Percentiles rank a stretch among this genome's conserved stretches.
phyloP scores from a whole-genome alignment of 2,329 filamentous ascomycete genomes.

The Sporothrix pseudoabietina region DNA sequence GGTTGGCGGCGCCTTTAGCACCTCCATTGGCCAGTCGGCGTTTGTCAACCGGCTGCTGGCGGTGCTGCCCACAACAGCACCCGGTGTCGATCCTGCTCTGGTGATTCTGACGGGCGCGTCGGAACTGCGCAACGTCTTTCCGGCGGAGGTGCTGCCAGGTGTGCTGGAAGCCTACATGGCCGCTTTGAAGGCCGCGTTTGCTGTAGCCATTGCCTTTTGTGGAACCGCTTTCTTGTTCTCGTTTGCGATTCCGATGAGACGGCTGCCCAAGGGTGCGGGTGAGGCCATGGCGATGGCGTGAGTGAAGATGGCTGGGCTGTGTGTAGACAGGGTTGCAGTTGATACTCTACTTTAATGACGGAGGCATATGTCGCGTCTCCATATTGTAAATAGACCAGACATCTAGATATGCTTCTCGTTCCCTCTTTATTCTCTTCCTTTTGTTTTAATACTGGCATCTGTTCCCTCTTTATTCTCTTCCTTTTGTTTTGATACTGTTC shows the following conservation, averaged over 20 bases:
- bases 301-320: background rate
- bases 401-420: too few relatives aligned
- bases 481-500: background rate
- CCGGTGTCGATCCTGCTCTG: background rate
- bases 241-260: constrained; percentile 3
- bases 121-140: constrained; percentile 52
- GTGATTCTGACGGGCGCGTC: constrained; percentile 48
- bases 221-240: background rate
- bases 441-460: too few relatives aligned
- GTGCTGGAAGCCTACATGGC: constrained; percentile 61
- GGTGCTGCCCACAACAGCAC: constrained; percentile 36
- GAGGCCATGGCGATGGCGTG: constrained; percentile 3
- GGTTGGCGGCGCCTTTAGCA: constrained; percentile 57
- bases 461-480: background rate
- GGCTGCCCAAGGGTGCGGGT: background rate
- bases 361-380: background rate
- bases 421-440: too few relatives aligned
- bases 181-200: constrained; percentile 40
- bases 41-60: constrained; percentile 32
- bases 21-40: constrained; percentile 25
- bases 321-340: background rate
- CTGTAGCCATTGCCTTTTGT: constrained; percentile 15
- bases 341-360: background rate
- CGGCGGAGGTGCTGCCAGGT: constrained; percentile 46
- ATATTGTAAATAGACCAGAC: background rate